These are phyloP conservation scores for Wickerhamomyces sp. DNA, from an alignment of 1,139 yeast genomes.

Conservation along the genomic window DNA sequence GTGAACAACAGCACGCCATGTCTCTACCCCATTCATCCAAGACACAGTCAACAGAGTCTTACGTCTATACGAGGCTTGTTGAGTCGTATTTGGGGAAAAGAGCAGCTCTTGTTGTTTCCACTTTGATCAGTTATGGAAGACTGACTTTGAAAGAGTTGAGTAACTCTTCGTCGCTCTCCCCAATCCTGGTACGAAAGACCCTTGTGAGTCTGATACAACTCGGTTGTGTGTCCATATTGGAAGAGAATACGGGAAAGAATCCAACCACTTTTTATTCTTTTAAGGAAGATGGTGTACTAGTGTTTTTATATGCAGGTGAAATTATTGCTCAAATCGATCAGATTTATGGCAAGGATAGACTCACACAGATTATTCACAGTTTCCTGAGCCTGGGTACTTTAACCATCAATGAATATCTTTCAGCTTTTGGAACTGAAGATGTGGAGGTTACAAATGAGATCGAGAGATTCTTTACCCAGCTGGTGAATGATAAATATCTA, in stretches of 20 bases:
- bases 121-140: conserved; percentile 58
- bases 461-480: conserved; percentile 37
- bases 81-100: conserved; percentile 59
- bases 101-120: conserved; percentile 51
- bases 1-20: no score
- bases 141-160: conserved; percentile 46
- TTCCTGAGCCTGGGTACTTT: conserved; percentile 61
- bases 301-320: conserved; percentile 73
- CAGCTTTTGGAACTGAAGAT: conserved; percentile 30
- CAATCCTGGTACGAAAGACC: conserved; percentile 46
- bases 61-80: conserved; percentile 49
- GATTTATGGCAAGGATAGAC: conserved; percentile 32
- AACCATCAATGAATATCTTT: conserved; percentile 54
- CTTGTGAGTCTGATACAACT: conserved; percentile 65
- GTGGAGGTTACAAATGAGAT: conserved; percentile 22
- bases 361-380: conserved; percentile 73
- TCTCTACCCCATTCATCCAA: conserved; percentile 27
- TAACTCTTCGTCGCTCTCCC: conserved; percentile 36
- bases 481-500: conserved; percentile 60
- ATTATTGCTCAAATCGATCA: conserved; percentile 54
- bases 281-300: conserved; percentile 59
- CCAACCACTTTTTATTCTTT: conserved; percentile 49
- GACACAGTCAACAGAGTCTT: conserved; percentile 59
- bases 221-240: conserved; percentile 55
- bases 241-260: conserved; percentile 33